phyloP scores from a whole-genome alignment of 805 yeast genomes.

The Candida germanica region DNA sequence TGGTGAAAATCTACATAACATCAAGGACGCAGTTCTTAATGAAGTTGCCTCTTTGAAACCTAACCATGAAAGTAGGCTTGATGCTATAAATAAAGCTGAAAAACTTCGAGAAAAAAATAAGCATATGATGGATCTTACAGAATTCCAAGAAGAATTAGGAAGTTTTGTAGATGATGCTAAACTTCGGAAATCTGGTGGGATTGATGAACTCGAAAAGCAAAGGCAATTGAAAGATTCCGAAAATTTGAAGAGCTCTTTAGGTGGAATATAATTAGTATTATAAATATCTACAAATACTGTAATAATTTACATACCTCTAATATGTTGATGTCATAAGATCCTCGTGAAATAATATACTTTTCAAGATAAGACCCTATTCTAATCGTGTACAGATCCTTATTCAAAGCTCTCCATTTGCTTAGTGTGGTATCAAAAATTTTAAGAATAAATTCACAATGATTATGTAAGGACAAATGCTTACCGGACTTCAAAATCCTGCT shows the following conservation, averaged over 20 bases:
- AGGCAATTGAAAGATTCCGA: slow-evolving; percentile 68
- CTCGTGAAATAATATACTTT: background rate
- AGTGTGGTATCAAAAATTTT: slow-evolving; percentile 7
- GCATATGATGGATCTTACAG: slow-evolving; percentile 51
- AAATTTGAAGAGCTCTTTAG: slow-evolving; percentile 45
- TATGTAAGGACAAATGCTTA: slow-evolving; percentile 3
- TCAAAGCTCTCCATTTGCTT: slow-evolving; percentile 6
- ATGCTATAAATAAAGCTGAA: slow-evolving; percentile 88
- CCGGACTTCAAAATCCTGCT: slow-evolving; percentile 1
- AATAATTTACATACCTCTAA: slow-evolving; percentile 6
- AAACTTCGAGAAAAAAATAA: slow-evolving; percentile 70
- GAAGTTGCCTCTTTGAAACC: slow-evolving; percentile 82
- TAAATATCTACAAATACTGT: slow-evolving; percentile 2
- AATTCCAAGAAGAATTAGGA: slow-evolving; percentile 82
- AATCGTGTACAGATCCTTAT: slow-evolving; percentile 2
- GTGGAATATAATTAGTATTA: slow-evolving; percentile 2
- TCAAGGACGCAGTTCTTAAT: slow-evolving; percentile 72
- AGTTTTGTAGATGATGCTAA: slow-evolving; percentile 77
- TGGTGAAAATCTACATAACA: slow-evolving; percentile 53
- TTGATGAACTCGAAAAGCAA: slow-evolving; percentile 76
- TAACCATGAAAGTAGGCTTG: slow-evolving; percentile 78
- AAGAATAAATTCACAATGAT: slow-evolving; percentile 7
- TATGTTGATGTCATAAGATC: slow-evolving; percentile 1
- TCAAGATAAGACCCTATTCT: too few relatives aligned
- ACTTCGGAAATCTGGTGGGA: slow-evolving; percentile 82